Evolutionary conservation across 345 rosid species (phyloP).

Genomic region (Arabis hirsuta): DNA sequence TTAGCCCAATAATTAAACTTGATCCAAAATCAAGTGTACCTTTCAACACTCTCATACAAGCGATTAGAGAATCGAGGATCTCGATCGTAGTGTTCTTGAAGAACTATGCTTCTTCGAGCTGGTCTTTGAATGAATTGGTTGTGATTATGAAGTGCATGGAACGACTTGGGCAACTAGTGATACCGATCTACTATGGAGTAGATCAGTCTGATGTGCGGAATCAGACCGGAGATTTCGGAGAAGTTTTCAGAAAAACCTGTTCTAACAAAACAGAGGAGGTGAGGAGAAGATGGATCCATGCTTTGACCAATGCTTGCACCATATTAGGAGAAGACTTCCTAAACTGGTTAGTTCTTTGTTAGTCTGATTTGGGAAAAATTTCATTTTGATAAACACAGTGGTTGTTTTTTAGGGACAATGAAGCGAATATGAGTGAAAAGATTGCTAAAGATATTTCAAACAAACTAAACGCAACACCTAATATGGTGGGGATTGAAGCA

Average conservation of each 20-base stretch:
- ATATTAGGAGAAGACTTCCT: background rate
- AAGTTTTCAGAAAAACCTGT: background rate
- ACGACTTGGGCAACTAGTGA: background rate
- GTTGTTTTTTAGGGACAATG: background rate
- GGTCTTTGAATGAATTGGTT: constrained; percentile 5
- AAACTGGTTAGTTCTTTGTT: background rate
- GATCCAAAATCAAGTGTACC: too few species aligned
- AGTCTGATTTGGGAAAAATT: too few species aligned
- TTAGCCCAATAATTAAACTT: too few species aligned
- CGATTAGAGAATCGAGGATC: background rate
- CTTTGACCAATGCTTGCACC: background rate
- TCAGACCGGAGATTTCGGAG: background rate
- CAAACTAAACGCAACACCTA: background rate
- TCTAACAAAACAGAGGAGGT: background rate
- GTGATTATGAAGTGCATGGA: background rate
- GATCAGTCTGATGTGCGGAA: constrained; percentile 7
- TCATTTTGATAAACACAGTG: too few species aligned
- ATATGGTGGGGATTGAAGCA: background rate
- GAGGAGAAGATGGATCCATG: background rate
- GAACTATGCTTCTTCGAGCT: constrained; percentile 4
- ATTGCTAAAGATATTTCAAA: background rate
- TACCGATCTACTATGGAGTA: background rate
- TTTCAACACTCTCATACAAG: background rate
- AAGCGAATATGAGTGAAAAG: background rate
- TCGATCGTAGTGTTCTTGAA: background rate